Conservation (phyloP, 306 rosid species). For the Prunus padus region DNA sequence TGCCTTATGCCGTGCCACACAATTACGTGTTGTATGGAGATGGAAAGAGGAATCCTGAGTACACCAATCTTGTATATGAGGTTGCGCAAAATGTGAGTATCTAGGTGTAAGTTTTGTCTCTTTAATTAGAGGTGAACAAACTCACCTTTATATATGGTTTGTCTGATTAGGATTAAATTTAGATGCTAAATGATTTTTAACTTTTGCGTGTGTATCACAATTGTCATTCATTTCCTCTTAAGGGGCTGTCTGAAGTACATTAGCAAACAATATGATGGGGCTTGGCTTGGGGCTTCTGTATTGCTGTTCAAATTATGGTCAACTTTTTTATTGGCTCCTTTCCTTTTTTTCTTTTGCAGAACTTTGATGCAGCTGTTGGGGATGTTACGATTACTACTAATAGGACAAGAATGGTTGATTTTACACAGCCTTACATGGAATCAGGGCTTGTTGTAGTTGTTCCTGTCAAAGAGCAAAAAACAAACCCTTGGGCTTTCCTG, state of each 20-base stretch:
- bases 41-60: conserved; percentile 63
- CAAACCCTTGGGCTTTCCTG: conserved; percentile 85
- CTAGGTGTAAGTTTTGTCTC: conserved; percentile 12
- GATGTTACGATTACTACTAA: conserved; percentile 79
- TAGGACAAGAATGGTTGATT: conserved; percentile 78
- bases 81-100: conserved; percentile 83
- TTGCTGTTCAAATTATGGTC: conserved; percentile 1
- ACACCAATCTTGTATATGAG: conserved; percentile 36
- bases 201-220: not conserved
- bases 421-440: conserved; percentile 76
- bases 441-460: conserved; percentile 81
- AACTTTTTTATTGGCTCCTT: not conserved
- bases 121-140: conserved; percentile 11
- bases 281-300: not conserved
- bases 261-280: not conserved
- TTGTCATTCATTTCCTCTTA: not conserved
- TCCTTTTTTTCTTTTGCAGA: conserved; percentile 35
- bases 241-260: not conserved
- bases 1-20: conserved; percentile 76
- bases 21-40: conserved; percentile 59
- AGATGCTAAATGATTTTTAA: conserved; percentile 11
- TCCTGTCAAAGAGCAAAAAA: conserved; percentile 53
- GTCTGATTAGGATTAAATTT: conserved; percentile 10
- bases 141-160: not conserved
- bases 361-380: conserved; percentile 77